Evolutionary conservation across 148 eudicot species (phyloP).

Genomic region (Talinum fruticosum): DNA sequence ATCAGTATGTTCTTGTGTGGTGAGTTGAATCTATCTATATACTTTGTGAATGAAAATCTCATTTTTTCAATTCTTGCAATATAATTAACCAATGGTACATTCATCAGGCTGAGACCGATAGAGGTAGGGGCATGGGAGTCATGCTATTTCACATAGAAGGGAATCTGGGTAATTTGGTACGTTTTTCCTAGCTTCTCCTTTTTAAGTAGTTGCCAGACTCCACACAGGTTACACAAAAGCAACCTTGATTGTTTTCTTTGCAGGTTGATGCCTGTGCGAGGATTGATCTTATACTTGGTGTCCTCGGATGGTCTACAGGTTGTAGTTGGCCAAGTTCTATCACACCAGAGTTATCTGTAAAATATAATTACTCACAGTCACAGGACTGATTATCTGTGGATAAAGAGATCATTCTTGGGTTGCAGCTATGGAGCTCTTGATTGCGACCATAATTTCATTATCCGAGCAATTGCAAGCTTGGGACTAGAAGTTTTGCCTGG

Average conservation of each 20-base stretch:
- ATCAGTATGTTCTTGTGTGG: slow-evolving; percentile 81
- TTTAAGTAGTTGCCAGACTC: background rate
- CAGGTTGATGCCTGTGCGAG: slow-evolving; percentile 75
- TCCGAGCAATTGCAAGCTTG: slow-evolving; percentile 4
- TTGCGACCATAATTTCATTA: background rate
- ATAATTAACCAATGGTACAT: background rate
- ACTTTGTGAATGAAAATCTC: background rate
- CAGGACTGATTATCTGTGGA: background rate
- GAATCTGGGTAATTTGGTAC: slow-evolving; percentile 39
- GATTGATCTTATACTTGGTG: slow-evolving; percentile 69
- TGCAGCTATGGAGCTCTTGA: background rate
- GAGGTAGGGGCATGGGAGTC: slow-evolving; percentile 67
- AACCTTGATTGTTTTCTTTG: background rate
- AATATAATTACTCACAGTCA: no score
- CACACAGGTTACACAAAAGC: background rate
- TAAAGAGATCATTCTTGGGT: background rate
- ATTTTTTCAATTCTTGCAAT: background rate
- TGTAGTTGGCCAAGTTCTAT: slow-evolving; percentile 72
- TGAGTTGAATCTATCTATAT: slow-evolving; percentile 36
- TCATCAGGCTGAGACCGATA: slow-evolving; percentile 52
- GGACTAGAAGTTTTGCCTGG: slow-evolving; percentile 8
- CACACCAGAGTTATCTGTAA: slow-evolving; percentile 30
- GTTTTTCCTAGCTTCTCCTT: background rate
- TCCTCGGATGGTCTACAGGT: slow-evolving; percentile 89
- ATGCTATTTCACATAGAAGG: slow-evolving; percentile 88